Evolutionary conservation across 2,329 filamentous ascomycete species (phyloP), one percentile per base, ranked within the genome.

Genomic region (Fusarium protoensiforme): DNA sequence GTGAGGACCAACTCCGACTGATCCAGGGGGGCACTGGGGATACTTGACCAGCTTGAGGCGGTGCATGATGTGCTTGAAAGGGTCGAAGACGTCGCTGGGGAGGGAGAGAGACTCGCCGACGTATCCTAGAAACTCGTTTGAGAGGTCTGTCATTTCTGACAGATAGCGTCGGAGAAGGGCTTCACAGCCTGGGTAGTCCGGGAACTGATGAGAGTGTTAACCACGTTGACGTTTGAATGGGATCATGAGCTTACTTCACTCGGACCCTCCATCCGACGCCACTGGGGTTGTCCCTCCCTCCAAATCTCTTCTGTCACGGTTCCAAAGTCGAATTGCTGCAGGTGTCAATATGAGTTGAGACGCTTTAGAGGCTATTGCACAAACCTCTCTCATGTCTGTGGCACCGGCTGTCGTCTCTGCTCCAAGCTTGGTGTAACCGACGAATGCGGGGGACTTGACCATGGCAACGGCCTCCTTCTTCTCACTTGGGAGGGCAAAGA

Each of bases 21-120:
- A 56, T 8, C 60, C 60, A 1, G 60, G 60, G 3, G 46, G 24
- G 5, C 46, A 63, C 11, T 33, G 60, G 11, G 60, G 60, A 24
- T 63, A 63, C n/a, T 63, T 63, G 27, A 63, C 60, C 14, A 63
- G 35, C 20, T 63, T 63, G 46, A 63, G 60, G 14, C 60, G 60
- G 13, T 63, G 60, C 60, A 63, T 63, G 16, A 43, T 35, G 24
- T 38, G 31, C 18, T 29, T 51, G 22, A 63, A 63, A 10, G 46
- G 60, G 14, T 56, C 29, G 20, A 63, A 56, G 10, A 63, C 60
- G 36, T 63, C 36, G 24, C 14, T 56, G 8, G 60, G 46, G 0
- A 63, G 60, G 3, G 46, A 53, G 13, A 63, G 46, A 2, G 60
- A 62, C 8, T 62, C 60, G 5, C 60, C 60, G 14, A 63, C 60